Evolutionary conservation across 176 grass and related monocot genomes (phyloP).

Genomic region (Triticum turgidum): DNA sequence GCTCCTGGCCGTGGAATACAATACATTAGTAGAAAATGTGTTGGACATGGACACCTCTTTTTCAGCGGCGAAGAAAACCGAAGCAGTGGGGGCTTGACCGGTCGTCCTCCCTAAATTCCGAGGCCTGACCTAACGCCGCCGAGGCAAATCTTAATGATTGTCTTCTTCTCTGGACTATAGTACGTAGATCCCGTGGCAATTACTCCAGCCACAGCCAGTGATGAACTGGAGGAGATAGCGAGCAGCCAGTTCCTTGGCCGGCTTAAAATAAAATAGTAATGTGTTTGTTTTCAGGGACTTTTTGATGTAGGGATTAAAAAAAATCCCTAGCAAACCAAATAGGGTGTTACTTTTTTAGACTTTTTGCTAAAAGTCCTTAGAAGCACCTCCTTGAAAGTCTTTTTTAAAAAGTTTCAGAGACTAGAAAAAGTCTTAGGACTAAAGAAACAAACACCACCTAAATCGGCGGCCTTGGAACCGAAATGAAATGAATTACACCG

Average conservation of each 20-base stretch:
- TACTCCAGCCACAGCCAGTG: background rate
- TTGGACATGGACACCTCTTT: background rate
- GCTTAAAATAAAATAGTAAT: background rate
- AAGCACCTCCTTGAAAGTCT: no score
- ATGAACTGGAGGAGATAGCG: background rate
- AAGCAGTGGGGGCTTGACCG: background rate
- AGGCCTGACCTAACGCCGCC: background rate
- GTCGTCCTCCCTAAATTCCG: background rate
- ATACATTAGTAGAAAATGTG: background rate
- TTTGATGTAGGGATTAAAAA: no score
- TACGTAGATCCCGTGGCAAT: background rate
- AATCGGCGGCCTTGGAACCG: background rate
- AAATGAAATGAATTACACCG: slow-evolving; percentile 15
- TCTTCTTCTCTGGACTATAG: background rate
- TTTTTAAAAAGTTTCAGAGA: no score
- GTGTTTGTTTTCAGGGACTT: no score
- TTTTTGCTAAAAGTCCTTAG: no score
- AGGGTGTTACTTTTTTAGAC: no score
- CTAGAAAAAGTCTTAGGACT: no score
- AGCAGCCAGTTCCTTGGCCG: background rate
- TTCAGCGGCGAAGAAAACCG: background rate
- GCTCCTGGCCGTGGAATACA: background rate
- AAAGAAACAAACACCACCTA: no score
- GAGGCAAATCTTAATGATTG: background rate
- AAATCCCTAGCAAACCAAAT: no score